Conservation (phyloP, 192 early-diverging fungal species). For the Geranomyces variabilis region DNA sequence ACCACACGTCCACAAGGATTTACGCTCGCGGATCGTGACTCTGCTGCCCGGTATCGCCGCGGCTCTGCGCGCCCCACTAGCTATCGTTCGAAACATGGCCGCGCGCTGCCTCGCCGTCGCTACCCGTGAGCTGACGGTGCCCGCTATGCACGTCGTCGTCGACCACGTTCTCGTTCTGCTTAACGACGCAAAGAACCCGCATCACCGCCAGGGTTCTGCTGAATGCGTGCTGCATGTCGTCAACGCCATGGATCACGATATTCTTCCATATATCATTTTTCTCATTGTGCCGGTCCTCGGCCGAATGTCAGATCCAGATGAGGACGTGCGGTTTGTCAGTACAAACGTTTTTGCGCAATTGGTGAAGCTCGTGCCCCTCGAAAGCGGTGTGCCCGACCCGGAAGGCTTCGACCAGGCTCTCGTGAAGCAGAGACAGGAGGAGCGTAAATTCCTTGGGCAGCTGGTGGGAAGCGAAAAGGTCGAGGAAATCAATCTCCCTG, state of each 20-base stretch:
- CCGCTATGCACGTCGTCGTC: conserved; percentile 82
- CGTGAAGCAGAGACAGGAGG: conserved; percentile 78
- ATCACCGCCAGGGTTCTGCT: conserved; percentile 83
- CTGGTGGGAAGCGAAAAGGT: conserved; percentile 87
- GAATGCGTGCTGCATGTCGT: conserved; percentile 86
- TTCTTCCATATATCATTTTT: conserved; percentile 97
- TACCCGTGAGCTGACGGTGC: conserved; percentile 65
- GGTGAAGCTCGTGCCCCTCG: conserved; percentile 93
- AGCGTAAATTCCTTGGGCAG: conserved; percentile 93
- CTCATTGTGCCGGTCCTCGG: conserved; percentile 94
- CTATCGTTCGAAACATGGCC: conserved; percentile 78
- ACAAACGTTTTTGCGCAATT: conserved; percentile 96
- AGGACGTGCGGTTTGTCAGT: conserved; percentile 82
- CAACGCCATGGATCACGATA: conserved; percentile 72
- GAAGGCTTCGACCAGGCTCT: conserved; percentile 80
- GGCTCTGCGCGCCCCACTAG: conserved; percentile 67
- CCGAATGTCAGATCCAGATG: conserved; percentile 95
- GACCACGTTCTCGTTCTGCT: conserved; percentile 75
- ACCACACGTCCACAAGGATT: conserved; percentile 50
- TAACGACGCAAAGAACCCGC: conserved; percentile 67
- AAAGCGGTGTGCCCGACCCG: conserved; percentile 94
- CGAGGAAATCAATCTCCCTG: conserved; percentile 83
- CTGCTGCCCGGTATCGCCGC: conserved; percentile 69
- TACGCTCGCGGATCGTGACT: conserved; percentile 60
- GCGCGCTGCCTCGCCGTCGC: conserved; percentile 78